These are phyloP conservation scores for Tolypocladium paradoxum DNA, from an alignment of 2,329 filamentous ascomycete genomes.

Conservation along the genomic window DNA sequence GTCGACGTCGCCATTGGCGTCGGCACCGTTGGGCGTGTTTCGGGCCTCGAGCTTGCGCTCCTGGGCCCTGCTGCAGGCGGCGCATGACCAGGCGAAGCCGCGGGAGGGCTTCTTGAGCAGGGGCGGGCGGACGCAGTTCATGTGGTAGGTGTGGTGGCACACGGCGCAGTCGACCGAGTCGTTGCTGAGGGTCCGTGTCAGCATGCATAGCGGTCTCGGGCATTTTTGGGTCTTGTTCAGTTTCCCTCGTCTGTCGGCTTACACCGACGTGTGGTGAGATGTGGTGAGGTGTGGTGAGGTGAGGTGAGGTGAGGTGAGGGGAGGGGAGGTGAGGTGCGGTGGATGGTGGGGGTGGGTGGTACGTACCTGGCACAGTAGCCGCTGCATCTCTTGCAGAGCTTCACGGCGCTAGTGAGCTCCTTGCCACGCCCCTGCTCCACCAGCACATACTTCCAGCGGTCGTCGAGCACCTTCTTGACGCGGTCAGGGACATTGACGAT, in stretches of 20 bases:
- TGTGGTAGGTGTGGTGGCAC: slow-evolving; percentile 91
- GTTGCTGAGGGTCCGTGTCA: slow-evolving; percentile 42
- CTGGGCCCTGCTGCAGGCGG: slow-evolving; percentile 89
- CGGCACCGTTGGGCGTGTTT: slow-evolving; percentile 66
- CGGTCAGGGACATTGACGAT: slow-evolving; percentile 94
- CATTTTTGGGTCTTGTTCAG: not conserved
- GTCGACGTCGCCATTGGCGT: slow-evolving; percentile 55
- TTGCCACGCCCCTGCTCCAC: slow-evolving; percentile 90
- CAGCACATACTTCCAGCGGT: slow-evolving; percentile 92
- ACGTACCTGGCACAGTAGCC: slow-evolving; percentile 82
- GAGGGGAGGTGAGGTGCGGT: not conserved
- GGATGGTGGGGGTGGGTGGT: slow-evolving; percentile 4
- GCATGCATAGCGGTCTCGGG: not conserved
- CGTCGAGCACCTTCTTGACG: slow-evolving; percentile 91
- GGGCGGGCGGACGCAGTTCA: slow-evolving; percentile 91
- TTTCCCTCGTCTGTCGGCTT: not conserved
- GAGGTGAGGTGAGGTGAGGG: not conserved
- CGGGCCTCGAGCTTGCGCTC: slow-evolving; percentile 86
- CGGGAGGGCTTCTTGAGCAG: slow-evolving; percentile 91
- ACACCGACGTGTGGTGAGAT: not conserved
- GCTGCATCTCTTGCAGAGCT: slow-evolving; percentile 87
- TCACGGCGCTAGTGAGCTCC: slow-evolving; percentile 90
- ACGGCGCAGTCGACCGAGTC: slow-evolving; percentile 97
- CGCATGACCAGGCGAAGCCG: slow-evolving; percentile 97
- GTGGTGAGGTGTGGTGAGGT: not conserved